phyloP scores from a whole-genome alignment of 2,329 filamentous ascomycete species.

The Phialophora chinensis region DNA sequence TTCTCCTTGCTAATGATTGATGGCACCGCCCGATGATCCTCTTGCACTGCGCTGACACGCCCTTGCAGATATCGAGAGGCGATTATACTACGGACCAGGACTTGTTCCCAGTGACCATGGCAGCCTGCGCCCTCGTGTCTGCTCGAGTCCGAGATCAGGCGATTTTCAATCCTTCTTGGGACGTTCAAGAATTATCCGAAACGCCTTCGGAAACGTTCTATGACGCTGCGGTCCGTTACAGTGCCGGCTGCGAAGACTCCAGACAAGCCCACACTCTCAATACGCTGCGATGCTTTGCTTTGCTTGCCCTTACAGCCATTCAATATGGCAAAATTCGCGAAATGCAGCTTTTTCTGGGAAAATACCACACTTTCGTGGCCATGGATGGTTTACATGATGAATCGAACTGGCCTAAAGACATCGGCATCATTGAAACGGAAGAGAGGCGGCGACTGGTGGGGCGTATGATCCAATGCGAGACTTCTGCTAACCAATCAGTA shows the following conservation, averaged over 20 bases:
- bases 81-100: slow-evolving; percentile 53
- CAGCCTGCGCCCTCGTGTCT: slow-evolving; percentile 58
- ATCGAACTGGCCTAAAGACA: slow-evolving; percentile 56
- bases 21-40: neutral
- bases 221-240: slow-evolving; percentile 49
- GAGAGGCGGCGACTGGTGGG: slow-evolving; percentile 56
- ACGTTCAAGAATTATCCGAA: slow-evolving; percentile 42
- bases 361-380: slow-evolving; percentile 57
- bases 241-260: slow-evolving; percentile 41
- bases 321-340: slow-evolving; percentile 58
- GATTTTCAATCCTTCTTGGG: slow-evolving; percentile 47
- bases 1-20: slow-evolving; percentile 3
- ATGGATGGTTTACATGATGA: slow-evolving; percentile 62
- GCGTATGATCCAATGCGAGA: slow-evolving; percentile 4
- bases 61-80: slow-evolving; percentile 45
- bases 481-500: slow-evolving; percentile 36
- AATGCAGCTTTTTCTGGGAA: slow-evolving; percentile 59
- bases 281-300: slow-evolving; percentile 54
- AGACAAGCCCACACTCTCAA: slow-evolving; percentile 43
- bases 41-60: slow-evolving; percentile 10
- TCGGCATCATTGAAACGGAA: slow-evolving; percentile 56
- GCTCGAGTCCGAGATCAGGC: slow-evolving; percentile 59
- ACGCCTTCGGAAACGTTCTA: slow-evolving; percentile 54
- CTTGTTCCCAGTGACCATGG: slow-evolving; percentile 60
- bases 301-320: slow-evolving; percentile 58